phyloP scores from a whole-genome alignment of 352 stramenopile genomes.

The Globisporangium canariense region DNA sequence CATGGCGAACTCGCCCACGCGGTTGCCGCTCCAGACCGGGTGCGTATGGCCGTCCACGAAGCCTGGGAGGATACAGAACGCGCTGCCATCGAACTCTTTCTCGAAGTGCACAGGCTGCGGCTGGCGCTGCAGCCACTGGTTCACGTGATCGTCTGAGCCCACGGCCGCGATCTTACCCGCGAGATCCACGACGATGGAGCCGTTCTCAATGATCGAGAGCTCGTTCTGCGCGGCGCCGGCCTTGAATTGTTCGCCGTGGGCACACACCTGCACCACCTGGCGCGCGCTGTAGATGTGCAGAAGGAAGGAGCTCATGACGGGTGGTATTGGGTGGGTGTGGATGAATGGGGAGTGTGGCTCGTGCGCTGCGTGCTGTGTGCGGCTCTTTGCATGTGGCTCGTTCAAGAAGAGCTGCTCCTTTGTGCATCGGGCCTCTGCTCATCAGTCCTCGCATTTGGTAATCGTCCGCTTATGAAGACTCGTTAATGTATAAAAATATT shows the following conservation, averaged over 20 bases:
- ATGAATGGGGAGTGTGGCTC: slow-evolving; percentile 22
- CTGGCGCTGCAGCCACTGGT: slow-evolving; percentile 48
- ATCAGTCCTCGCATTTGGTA: slow-evolving; percentile 9
- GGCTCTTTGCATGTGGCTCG: background rate
- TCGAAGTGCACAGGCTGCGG: slow-evolving; percentile 69
- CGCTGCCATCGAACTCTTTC: slow-evolving; percentile 61
- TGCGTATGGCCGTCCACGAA: slow-evolving; percentile 85
- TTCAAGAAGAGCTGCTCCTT: background rate
- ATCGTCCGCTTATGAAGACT: background rate
- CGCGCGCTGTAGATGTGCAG: slow-evolving; percentile 58
- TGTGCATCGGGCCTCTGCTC: slow-evolving; percentile 6
- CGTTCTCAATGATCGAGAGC: slow-evolving; percentile 53
- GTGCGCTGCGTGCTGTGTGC: background rate
- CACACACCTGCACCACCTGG: slow-evolving; percentile 77
- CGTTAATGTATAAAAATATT: too few species aligned
- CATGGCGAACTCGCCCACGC: slow-evolving; percentile 86
- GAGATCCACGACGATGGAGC: slow-evolving; percentile 53
- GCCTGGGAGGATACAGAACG: slow-evolving; percentile 66
- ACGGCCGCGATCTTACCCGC: slow-evolving; percentile 62
- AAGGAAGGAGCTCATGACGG: slow-evolving; percentile 65
- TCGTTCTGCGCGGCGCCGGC: slow-evolving; percentile 56
- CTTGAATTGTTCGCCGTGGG: slow-evolving; percentile 60
- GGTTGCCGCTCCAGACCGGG: slow-evolving; percentile 80
- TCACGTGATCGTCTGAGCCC: slow-evolving; percentile 49
- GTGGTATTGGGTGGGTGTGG: background rate